These are phyloP conservation scores for Cryomyces antarcticus DNA, from an alignment of 495 filamentous ascomycete species.

Conservation along the genomic window DNA sequence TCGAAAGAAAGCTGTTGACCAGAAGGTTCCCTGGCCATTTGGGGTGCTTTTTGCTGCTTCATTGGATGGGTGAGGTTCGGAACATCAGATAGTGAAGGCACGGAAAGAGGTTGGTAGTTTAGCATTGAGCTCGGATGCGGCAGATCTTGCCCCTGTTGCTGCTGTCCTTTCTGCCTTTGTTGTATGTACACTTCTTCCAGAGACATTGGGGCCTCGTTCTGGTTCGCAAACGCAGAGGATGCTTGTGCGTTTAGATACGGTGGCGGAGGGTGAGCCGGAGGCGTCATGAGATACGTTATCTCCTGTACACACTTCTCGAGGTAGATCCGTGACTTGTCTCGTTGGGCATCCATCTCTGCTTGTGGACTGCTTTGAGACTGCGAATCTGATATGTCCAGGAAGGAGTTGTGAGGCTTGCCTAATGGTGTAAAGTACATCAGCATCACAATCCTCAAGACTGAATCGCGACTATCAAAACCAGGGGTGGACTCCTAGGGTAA, in stretches of 20 bases:
- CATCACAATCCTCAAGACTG: too few species aligned
- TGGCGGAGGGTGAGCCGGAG: constrained; percentile 22
- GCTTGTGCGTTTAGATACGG: constrained; percentile 12
- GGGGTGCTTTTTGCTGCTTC: constrained; percentile 10
- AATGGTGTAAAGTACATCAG: too few species aligned
- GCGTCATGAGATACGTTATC: constrained; percentile 26
- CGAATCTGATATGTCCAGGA: constrained; percentile 17
- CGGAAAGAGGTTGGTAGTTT: constrained; percentile 35
- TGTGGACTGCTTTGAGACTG: constrained; percentile 8
- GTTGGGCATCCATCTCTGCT: constrained; percentile 17
- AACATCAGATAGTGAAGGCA: constrained; percentile 20
- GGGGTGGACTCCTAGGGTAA: too few species aligned
- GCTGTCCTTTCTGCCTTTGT: constrained; percentile 19
- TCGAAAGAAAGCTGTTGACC: constrained; percentile 6
- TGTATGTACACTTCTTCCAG: constrained; percentile 22
- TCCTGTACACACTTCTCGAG: constrained; percentile 24
- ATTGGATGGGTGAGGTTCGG: constrained; percentile 11
- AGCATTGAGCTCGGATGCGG: constrained; percentile 22
- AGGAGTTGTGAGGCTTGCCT: constrained; percentile 20
- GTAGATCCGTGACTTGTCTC: constrained; percentile 21
- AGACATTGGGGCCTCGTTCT: constrained; percentile 11
- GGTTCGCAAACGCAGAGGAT: constrained; percentile 9
- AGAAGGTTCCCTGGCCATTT: constrained; percentile 10
- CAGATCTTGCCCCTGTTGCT: constrained; percentile 10
- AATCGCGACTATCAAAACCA: too few species aligned